Conservation (phyloP, 1,139 yeast species). For the Yamadazyma jaroonii region DNA sequence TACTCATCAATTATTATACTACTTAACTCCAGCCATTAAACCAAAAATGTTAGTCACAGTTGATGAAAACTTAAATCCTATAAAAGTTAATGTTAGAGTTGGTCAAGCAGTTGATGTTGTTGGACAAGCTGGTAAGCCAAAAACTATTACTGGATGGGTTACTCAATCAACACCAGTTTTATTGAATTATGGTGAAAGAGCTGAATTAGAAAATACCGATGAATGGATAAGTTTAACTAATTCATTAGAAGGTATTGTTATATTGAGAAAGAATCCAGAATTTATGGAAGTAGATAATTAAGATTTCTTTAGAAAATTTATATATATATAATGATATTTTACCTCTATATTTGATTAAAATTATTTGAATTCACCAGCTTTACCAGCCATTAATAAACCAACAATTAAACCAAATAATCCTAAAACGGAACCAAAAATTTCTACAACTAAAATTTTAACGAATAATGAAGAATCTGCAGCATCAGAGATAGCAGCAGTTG, state of each 20-base stretch:
- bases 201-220: slow-evolving; percentile 87
- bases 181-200: slow-evolving; percentile 91
- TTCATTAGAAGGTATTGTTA: slow-evolving; percentile 89
- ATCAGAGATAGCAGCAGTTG: slow-evolving; percentile 96
- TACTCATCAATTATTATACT: slow-evolving; percentile 75
- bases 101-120: slow-evolving; percentile 99
- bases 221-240: slow-evolving; percentile 84
- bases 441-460: slow-evolving; percentile 94
- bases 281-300: slow-evolving; percentile 64
- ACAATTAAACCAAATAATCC: slow-evolving; percentile 95
- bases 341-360: neutral
- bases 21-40: slow-evolving; percentile 83
- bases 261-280: slow-evolving; percentile 87
- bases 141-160: slow-evolving; percentile 99
- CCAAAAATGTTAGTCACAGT: slow-evolving; percentile 94
- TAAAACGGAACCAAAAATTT: slow-evolving; percentile 93
- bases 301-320: too few relatives aligned
- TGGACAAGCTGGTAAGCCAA: slow-evolving; percentile 98
- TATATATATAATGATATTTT: neutral
- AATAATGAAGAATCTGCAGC: slow-evolving; percentile 96
- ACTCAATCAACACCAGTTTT: slow-evolving; percentile 97
- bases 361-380: slow-evolving; percentile 74
- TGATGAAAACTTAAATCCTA: slow-evolving; percentile 81
- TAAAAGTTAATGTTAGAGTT: slow-evolving; percentile 94
- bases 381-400: slow-evolving; percentile 94